Evolutionary conservation across 1,139 yeast species (phyloP).

Genomic region (Geotrichum histeridarum): DNA sequence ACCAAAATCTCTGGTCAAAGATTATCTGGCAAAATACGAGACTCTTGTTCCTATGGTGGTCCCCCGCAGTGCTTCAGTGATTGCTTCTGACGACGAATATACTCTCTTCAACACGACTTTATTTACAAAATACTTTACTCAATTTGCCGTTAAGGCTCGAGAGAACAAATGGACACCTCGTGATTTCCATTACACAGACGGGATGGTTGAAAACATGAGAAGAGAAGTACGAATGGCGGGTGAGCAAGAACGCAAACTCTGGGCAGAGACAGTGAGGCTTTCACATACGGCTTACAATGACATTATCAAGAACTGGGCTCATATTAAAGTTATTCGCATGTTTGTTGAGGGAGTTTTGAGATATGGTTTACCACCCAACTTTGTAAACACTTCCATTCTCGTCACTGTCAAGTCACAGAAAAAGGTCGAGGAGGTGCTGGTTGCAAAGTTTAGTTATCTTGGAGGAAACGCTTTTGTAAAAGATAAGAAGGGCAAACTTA

Average conservation of each 20-base stretch:
- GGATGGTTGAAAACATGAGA: slow-evolving; percentile 61
- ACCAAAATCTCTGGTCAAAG: slow-evolving; percentile 58
- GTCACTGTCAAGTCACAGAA: slow-evolving; percentile 37
- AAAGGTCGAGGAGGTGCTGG: slow-evolving; percentile 62
- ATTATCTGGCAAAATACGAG: slow-evolving; percentile 68
- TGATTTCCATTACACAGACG: slow-evolving; percentile 85
- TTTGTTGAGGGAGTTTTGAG: slow-evolving; percentile 73
- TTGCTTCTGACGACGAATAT: slow-evolving; percentile 71
- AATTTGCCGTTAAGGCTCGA: slow-evolving; percentile 65
- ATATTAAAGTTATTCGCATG: slow-evolving; percentile 63
- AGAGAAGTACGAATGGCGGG: slow-evolving; percentile 74
- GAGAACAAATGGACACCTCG: slow-evolving; percentile 90
- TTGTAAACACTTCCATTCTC: slow-evolving; percentile 56
- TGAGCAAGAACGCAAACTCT: slow-evolving; percentile 65
- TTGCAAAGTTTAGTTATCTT: slow-evolving; percentile 74
- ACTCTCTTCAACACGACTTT: slow-evolving; percentile 70
- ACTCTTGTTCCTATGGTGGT: slow-evolving; percentile 74
- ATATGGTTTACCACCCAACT: slow-evolving; percentile 94
- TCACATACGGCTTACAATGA: slow-evolving; percentile 86
- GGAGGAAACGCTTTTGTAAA: slow-evolving; percentile 79
- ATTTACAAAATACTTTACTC: slow-evolving; percentile 72
- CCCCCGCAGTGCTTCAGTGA: slow-evolving; percentile 75
- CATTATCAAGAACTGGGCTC: slow-evolving; percentile 80
- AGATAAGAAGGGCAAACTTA: slow-evolving; percentile 61
- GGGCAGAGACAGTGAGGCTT: slow-evolving; percentile 73